Percentiles rank a stretch among this genome's conserved stretches.
Evolutionary conservation across 2,329 filamentous ascomycete species (phyloP).

Genomic region (Botryotinia convoluta): DNA sequence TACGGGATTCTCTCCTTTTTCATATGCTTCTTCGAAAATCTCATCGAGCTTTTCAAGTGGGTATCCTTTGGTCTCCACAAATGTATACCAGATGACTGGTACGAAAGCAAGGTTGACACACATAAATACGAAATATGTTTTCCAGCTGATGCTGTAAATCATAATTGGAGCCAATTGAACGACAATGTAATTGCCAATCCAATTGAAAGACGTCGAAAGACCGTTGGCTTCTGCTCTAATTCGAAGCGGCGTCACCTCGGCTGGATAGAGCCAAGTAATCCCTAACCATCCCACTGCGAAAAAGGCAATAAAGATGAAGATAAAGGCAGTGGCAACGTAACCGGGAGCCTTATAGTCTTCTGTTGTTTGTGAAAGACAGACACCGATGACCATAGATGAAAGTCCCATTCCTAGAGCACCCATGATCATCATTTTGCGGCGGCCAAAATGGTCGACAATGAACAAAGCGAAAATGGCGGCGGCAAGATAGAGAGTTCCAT

Average conservation of each 20-base stretch:
- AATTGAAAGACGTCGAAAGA: conserved; percentile 43
- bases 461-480: conserved; percentile 63
- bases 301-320: conserved; percentile 54
- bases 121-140: conserved; percentile 39
- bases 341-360: conserved; percentile 41
- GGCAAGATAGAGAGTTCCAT: conserved; percentile 53
- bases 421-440: conserved; percentile 48
- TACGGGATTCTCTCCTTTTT: conserved; percentile 16
- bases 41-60: conserved; percentile 15
- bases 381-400: conserved; percentile 57
- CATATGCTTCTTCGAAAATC: conserved; percentile 20
- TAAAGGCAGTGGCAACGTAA: conserved; percentile 34
- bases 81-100: conserved; percentile 14
- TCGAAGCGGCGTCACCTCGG: conserved; percentile 53
- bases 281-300: conserved; percentile 53
- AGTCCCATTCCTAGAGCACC: conserved; percentile 54
- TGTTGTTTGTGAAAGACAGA: conserved; percentile 47
- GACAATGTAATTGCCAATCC: conserved; percentile 63
- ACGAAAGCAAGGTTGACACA: conserved; percentile 16
- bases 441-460: conserved; percentile 51
- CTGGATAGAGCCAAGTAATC: conserved; percentile 54
- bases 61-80: conserved; percentile 19
- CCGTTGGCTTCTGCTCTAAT: conserved; percentile 58
- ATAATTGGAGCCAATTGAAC: conserved; percentile 49
- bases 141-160: conserved; percentile 33